Percentiles rank a stretch among this genome's conserved stretches.
Evolutionary conservation across 176 grass and related monocot genomes (phyloP).

Genomic region (Avena atlantica): DNA sequence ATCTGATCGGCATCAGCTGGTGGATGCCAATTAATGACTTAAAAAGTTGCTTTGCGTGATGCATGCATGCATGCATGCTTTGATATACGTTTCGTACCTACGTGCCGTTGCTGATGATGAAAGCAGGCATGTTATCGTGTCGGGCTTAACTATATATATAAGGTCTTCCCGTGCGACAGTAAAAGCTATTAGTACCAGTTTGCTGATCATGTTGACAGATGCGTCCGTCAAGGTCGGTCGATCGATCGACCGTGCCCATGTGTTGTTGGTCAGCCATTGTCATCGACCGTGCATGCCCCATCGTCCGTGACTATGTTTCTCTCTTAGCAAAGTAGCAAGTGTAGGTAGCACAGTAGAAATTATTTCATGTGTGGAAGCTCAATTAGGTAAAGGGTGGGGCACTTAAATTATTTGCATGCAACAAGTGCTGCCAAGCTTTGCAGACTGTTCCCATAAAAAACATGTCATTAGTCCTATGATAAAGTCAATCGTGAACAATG

Average conservation of each 20-base stretch:
- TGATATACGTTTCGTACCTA: not conserved
- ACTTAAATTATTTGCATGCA: too few relatives aligned
- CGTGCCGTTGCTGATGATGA: not conserved
- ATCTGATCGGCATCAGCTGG: not conserved
- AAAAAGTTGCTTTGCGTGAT: not conserved
- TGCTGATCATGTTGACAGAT: not conserved
- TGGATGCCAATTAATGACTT: not conserved
- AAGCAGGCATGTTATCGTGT: not conserved
- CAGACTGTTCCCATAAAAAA: too few relatives aligned
- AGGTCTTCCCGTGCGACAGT: not conserved
- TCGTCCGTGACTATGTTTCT: not conserved
- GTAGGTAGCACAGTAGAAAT: too few relatives aligned
- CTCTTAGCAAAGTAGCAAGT: not conserved
- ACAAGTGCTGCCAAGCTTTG: too few relatives aligned
- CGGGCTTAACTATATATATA: not conserved
- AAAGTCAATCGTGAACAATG: too few relatives aligned
- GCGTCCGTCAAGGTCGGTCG: not conserved
- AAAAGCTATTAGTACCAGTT: not conserved
- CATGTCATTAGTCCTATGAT: too few relatives aligned
- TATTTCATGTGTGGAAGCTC: too few relatives aligned
- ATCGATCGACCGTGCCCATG: not conserved
- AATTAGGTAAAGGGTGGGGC: too few relatives aligned
- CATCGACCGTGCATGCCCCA: not conserved
- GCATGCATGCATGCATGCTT: not conserved
- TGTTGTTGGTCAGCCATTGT: not conserved